Conservation (phyloP, 2,329 filamentous ascomycete species). For the Rutstroemia sydowiana region DNA sequence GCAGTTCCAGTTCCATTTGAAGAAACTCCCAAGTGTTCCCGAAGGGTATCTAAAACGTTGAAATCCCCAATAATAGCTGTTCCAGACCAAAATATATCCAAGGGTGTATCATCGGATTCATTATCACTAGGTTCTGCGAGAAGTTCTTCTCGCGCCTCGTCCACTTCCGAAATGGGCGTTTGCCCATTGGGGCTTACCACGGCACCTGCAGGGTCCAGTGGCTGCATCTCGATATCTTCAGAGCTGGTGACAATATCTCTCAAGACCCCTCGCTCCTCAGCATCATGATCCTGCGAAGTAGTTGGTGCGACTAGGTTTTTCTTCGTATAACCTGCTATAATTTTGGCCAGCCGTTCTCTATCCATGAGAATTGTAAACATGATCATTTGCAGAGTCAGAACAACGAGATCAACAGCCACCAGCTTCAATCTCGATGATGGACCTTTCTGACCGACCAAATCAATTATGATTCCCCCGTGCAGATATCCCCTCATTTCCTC, state of each 20-base stretch:
- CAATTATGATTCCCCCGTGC: slow-evolving; percentile 59
- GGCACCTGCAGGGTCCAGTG: slow-evolving; percentile 10
- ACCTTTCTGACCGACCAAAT: slow-evolving; percentile 60
- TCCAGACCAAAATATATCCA: slow-evolving; percentile 30
- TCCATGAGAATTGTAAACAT: slow-evolving; percentile 59
- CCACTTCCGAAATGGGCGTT: background rate
- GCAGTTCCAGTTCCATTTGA: slow-evolving; percentile 21
- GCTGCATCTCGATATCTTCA: slow-evolving; percentile 27
- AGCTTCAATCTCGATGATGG: slow-evolving; percentile 50
- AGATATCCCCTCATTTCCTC: slow-evolving; percentile 58
- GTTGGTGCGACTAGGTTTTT: background rate
- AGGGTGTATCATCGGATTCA: slow-evolving; percentile 20
- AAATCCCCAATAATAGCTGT: slow-evolving; percentile 28
- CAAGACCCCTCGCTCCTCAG: slow-evolving; percentile 28
- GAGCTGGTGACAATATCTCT: slow-evolving; percentile 17
- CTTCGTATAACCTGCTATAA: slow-evolving; percentile 16
- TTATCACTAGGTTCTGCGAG: slow-evolving; percentile 15
- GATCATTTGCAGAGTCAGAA: slow-evolving; percentile 52
- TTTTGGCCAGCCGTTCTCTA: slow-evolving; percentile 44
- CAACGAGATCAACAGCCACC: slow-evolving; percentile 46
- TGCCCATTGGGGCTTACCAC: background rate
- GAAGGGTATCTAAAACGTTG: slow-evolving; percentile 27
- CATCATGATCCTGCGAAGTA: slow-evolving; percentile 26
- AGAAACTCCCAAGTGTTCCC: slow-evolving; percentile 27
- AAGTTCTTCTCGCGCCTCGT: slow-evolving; percentile 16